Conservation (phyloP, 495 filamentous ascomycete species). For the Penicillium lagena region DNA sequence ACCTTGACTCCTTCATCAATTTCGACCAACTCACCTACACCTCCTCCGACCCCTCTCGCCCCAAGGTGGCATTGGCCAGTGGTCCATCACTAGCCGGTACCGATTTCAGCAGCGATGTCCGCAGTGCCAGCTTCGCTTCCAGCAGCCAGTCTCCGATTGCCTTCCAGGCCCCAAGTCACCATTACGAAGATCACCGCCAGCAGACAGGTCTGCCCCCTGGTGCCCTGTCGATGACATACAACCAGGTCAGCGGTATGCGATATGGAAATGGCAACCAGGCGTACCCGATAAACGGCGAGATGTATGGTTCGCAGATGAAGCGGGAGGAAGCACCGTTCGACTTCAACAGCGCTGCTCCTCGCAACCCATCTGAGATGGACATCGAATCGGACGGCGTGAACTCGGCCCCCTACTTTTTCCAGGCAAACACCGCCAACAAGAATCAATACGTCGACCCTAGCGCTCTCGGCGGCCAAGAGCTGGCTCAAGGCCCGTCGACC, state of each 20-base stretch:
- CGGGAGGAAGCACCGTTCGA: slow-evolving; percentile 38
- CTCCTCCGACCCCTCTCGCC: slow-evolving; percentile 29
- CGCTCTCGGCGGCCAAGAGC: slow-evolving; percentile 55
- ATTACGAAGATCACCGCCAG: slow-evolving; percentile 87
- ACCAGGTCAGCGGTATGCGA: slow-evolving; percentile 47
- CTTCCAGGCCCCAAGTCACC: slow-evolving; percentile 77
- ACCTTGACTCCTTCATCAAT: slow-evolving; percentile 45
- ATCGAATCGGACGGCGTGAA: slow-evolving; percentile 56
- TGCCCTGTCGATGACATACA: slow-evolving; percentile 64
- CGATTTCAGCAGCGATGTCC: slow-evolving; percentile 32
- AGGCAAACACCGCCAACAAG: slow-evolving; percentile 25
- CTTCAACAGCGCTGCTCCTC: slow-evolving; percentile 52
- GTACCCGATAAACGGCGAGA: slow-evolving; percentile 39
- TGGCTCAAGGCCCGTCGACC: slow-evolving; percentile 38
- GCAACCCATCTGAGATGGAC: slow-evolving; percentile 48
- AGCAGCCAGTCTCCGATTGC: slow-evolving; percentile 45
- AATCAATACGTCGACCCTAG: slow-evolving; percentile 64
- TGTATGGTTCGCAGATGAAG: slow-evolving; percentile 47
- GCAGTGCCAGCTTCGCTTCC: slow-evolving; percentile 35
- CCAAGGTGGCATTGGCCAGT: slow-evolving; percentile 31
- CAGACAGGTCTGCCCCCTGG: slow-evolving; percentile 83
- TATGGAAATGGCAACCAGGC: slow-evolving; percentile 42
- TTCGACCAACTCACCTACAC: slow-evolving; percentile 43
- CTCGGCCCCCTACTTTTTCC: slow-evolving; percentile 46
- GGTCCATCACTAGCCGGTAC: slow-evolving; percentile 33